Conservation (phyloP, 768 basidiomycete species). For the Rhodotorula diobovata region DNA sequence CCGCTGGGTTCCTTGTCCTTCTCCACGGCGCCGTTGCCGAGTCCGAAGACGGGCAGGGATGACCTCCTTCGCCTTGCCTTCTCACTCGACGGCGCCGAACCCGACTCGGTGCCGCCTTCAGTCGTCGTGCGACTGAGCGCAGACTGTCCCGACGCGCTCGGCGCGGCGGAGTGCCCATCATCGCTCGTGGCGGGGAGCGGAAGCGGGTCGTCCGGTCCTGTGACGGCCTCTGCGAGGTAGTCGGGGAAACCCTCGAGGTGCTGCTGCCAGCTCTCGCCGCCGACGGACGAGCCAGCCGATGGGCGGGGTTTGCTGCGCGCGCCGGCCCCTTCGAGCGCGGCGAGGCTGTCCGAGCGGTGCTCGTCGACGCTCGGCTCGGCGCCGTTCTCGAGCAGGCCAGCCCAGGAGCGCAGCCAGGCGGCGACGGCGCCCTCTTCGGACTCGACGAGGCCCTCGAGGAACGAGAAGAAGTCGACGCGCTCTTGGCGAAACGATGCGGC, state of each 20-base stretch:
- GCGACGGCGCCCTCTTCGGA: slow-evolving; percentile 33
- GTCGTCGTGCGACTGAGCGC: not conserved
- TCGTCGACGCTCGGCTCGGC: not conserved
- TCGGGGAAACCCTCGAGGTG: not conserved
- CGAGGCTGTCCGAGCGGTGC: not conserved
- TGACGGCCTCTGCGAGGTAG: not conserved
- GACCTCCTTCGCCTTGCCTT: not conserved
- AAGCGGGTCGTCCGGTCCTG: not conserved
- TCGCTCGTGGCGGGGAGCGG: not conserved
- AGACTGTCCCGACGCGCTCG: not conserved
- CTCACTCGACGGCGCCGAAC: not conserved
- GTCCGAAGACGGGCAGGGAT: not conserved
- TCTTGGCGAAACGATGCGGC: slow-evolving; percentile 11
- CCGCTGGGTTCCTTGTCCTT: not conserved
- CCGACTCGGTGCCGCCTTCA: not conserved
- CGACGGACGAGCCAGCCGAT: not conserved
- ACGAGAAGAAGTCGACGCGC: slow-evolving; percentile 38
- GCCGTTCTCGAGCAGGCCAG: not conserved
- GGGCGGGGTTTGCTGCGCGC: not conserved
- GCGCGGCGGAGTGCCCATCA: not conserved
- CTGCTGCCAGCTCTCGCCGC: not conserved
- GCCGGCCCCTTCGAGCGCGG: not conserved
- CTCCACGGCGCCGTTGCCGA: not conserved
- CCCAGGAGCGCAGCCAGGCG: slow-evolving; percentile 27
- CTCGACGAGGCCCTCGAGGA: slow-evolving; percentile 32